Evolutionary conservation across 352 stramenopile genomes (phyloP).

Genomic region (Globisporangium orthogonon): DNA sequence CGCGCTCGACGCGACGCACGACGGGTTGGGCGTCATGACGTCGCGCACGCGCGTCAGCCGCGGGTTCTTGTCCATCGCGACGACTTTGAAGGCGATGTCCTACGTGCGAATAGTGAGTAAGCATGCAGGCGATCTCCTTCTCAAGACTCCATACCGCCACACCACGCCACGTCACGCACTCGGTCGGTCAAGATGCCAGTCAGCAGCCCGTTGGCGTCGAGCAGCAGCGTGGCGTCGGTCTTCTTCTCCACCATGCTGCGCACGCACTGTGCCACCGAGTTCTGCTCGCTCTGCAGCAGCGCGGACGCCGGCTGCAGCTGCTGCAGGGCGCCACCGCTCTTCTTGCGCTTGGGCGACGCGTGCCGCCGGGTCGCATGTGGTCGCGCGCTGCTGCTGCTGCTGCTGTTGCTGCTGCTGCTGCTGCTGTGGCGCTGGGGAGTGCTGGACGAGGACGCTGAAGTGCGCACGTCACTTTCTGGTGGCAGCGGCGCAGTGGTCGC

Average conservation of each 20-base stretch:
- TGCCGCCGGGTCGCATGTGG: constrained; percentile 2
- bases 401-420: constrained; percentile 11
- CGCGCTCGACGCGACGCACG: constrained; percentile 90
- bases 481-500: background rate
- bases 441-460: background rate
- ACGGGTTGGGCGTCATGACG: constrained; percentile 95
- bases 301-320: constrained; percentile 57
- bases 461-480: constrained; percentile 6
- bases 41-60: constrained; percentile 69
- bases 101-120: constrained; percentile 15
- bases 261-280: constrained; percentile 69
- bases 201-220: constrained; percentile 82
- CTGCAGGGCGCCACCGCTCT: constrained; percentile 30
- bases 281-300: constrained; percentile 66
- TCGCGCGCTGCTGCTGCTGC: constrained; percentile 14
- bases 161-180: constrained; percentile 15
- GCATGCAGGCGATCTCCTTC: background rate
- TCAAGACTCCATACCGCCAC: background rate
- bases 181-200: constrained; percentile 95
- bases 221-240: constrained; percentile 90
- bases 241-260: constrained; percentile 86
- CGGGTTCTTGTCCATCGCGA: constrained; percentile 83
- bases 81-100: constrained; percentile 92
- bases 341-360: constrained; percentile 12
- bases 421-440: constrained; percentile 3